Evolutionary conservation across 2,329 filamentous ascomycete genomes (phyloP).

Genomic region (Anthostomella pinea): DNA sequence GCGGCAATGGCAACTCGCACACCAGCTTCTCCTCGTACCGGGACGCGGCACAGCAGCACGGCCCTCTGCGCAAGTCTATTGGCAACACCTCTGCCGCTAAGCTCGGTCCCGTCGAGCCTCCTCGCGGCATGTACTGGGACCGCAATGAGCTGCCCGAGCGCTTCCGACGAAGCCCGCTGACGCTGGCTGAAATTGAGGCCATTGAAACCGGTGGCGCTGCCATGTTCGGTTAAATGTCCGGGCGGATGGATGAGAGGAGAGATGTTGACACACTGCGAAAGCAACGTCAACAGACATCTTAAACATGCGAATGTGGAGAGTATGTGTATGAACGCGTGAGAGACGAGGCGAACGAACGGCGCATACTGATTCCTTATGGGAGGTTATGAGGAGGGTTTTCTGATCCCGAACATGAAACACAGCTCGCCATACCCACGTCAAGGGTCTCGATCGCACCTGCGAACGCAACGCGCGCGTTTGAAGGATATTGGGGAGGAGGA

Average conservation of each 20-base stretch:
- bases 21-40: constrained; percentile 73
- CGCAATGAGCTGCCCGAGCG: constrained; percentile 80
- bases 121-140: constrained; percentile 79
- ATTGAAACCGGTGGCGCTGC: constrained; percentile 88
- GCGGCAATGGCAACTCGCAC: constrained; percentile 43
- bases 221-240: constrained; percentile 41
- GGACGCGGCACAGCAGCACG: constrained; percentile 74
- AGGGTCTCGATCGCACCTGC: too few relatives aligned
- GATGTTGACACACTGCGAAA: too few relatives aligned
- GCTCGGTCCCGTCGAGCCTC: constrained; percentile 70
- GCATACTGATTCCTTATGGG: too few relatives aligned
- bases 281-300: too few relatives aligned
- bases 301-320: too few relatives aligned
- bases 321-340: too few relatives aligned
- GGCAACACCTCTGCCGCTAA: constrained; percentile 57
- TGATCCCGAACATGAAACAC: too few relatives aligned
- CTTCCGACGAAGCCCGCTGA: constrained; percentile 75
- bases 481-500: too few relatives aligned
- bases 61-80: constrained; percentile 64
- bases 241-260: not conserved
- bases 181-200: constrained; percentile 85
- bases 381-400: too few relatives aligned
- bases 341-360: too few relatives aligned
- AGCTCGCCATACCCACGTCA: too few relatives aligned
- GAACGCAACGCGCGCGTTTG: too few relatives aligned